Evolutionary conservation across 2,329 filamentous ascomycete genomes (phyloP), one percentile per base, ranked within the genome.

Genomic region (Phymatotrichopsis omnivora): DNA sequence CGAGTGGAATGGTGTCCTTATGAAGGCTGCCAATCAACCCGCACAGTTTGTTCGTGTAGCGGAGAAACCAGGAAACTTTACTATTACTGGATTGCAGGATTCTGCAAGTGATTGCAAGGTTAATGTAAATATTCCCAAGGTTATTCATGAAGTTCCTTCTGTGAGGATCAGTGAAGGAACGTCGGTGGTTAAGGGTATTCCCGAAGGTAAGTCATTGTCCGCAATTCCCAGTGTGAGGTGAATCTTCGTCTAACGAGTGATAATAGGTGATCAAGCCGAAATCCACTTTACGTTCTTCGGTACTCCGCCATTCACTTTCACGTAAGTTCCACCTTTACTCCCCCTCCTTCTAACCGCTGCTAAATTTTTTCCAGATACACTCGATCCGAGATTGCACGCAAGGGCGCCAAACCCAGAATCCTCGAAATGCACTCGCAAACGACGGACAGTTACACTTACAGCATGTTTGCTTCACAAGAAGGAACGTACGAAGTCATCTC

Each of bases 401-500:
- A 80, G 67, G 81, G 82, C 1, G 83, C 85, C 63, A 82, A 78
- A 60, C 77, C 80, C 28, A 73, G 79, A 58, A 75, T 98, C 25
- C 71, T 98, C 14, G 93, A 98, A 67, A 95, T 93, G 54, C 77
- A 84, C 57, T 86, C 91, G 56, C 87, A 95, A 57, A 72, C 82
- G 14, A 89, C 82, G 37, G 76, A 87, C 52, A 85, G 93, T 59
- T 75, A 85, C 62, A 79, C 69, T 59, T 87, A 93, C 72, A 76
- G 77, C 20, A 75, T 96, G 57, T 79, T 79, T 58, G 86, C 87
- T 20, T 86, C 81, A 57, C 84, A 94, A 61, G 91, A 96, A 70
- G 91, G 91, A 38, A 94, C 86, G 56, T 98, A 98, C 61, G 91
- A 98, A 67, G 89, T 98, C 14, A 84, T 96, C 23, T 81, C 85